These are phyloP conservation scores for Strobilomyces dryophilus DNA, from an alignment of 768 basidiomycete species.

Conservation along the genomic window DNA sequence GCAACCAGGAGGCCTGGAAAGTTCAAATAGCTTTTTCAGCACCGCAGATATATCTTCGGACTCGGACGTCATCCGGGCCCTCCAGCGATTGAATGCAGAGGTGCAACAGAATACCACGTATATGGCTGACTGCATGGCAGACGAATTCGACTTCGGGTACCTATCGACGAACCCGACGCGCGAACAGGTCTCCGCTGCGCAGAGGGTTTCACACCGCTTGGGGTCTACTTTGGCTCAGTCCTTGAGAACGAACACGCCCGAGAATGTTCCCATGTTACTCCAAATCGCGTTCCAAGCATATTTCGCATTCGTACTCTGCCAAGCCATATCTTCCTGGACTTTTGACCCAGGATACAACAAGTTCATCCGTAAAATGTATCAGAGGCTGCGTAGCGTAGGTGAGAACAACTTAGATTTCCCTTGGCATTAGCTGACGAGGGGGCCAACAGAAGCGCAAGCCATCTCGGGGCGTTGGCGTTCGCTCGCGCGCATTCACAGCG, in stretches of 20 bases:
- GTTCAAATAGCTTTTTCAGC: conserved; percentile 1
- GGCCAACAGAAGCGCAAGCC: conserved; percentile 10
- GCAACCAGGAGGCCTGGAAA: conserved; percentile 8
- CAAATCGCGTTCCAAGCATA: conserved; percentile 10
- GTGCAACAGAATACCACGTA: conserved; percentile 9
- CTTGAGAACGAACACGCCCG: neutral
- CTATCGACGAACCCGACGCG: neutral
- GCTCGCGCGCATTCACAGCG: conserved; percentile 3
- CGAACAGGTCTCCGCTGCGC: neutral
- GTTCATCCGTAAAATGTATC: conserved; percentile 7
- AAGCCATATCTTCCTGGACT: conserved; percentile 6
- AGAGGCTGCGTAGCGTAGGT: conserved; percentile 8
- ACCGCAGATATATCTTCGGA: conserved; percentile 13
- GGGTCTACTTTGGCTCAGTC: conserved; percentile 1
- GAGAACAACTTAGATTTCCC: neutral
- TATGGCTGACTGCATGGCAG: conserved; percentile 6
- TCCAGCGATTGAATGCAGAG: conserved; percentile 13
- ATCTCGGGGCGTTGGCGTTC: conserved; percentile 12
- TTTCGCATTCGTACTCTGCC: conserved; percentile 2
- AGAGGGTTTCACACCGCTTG: neutral
- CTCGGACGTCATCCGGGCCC: conserved; percentile 5
- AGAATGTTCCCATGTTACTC: conserved; percentile 11
- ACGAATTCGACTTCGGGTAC: conserved; percentile 1
- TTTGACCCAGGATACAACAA: conserved; percentile 2
- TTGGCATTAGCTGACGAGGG: neutral